Percentiles rank a stretch among this genome's conserved stretches.
Evolutionary conservation across 2,329 filamentous ascomycete species (phyloP).

Genomic region (Ascochyta pisi): DNA sequence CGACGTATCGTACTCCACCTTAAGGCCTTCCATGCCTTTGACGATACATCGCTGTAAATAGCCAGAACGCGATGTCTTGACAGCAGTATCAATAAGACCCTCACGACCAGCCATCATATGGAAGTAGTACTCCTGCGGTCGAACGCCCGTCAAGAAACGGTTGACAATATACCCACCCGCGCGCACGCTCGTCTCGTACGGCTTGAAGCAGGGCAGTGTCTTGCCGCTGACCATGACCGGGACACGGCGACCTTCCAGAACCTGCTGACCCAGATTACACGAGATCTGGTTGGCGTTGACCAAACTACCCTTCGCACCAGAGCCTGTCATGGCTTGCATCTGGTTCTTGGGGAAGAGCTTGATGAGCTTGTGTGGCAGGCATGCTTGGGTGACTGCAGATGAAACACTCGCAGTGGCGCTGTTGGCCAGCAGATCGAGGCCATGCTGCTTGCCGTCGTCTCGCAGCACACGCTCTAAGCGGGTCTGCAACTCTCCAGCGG

Average conservation of each 20-base stretch:
- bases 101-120: slow-evolving; percentile 99
- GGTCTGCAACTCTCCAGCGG: slow-evolving; percentile 73
- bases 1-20: slow-evolving; percentile 90
- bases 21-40: slow-evolving; percentile 96
- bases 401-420: slow-evolving; percentile 73
- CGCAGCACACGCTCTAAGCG: slow-evolving; percentile 89
- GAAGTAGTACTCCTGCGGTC: slow-evolving; percentile 98
- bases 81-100: slow-evolving; percentile 97
- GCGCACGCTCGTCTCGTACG: slow-evolving; percentile 86
- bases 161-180: slow-evolving; percentile 94
- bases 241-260: slow-evolving; percentile 91
- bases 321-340: slow-evolving; percentile 98
- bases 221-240: slow-evolving; percentile 98
- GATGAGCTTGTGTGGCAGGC: slow-evolving; percentile 80
- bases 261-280: slow-evolving; percentile 95
- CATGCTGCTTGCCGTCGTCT: slow-evolving; percentile 88
- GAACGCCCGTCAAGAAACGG: slow-evolving; percentile 96
- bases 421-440: slow-evolving; percentile 88
- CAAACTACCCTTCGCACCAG: slow-evolving; percentile 88
- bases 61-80: slow-evolving; percentile 96
- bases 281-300: slow-evolving; percentile 98
- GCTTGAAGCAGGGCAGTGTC: slow-evolving; percentile 90
- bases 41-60: slow-evolving; percentile 97
- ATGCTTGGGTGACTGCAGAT: slow-evolving; percentile 76
- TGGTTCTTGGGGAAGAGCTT: slow-evolving; percentile 97